Evolutionary conservation across 192 early-diverging fungal species (phyloP).

Genomic region (Borealophlyctis nickersoniae): DNA sequence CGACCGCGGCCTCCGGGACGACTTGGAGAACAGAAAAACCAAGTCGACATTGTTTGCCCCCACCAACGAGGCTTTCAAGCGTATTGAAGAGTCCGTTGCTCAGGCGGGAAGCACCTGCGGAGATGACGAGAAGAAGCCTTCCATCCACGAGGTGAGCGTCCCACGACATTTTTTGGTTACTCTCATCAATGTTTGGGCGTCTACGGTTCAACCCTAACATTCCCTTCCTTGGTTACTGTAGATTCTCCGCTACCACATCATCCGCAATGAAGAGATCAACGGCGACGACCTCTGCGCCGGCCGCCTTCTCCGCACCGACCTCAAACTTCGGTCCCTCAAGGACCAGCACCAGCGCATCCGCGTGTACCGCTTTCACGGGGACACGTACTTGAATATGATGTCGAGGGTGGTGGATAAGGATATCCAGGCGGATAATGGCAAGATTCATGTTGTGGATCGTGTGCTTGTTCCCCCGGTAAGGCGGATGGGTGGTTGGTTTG

Average conservation of each 20-base stretch:
- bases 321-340: conserved; percentile 20
- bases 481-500: not conserved
- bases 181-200: too few species aligned
- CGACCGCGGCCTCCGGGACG: conserved; percentile 32
- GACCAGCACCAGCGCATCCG: conserved; percentile 36
- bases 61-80: conserved; percentile 23
- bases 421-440: conserved; percentile 34
- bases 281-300: conserved; percentile 21
- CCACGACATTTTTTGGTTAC: too few species aligned
- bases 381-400: conserved; percentile 32
- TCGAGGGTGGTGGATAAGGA: conserved; percentile 16
- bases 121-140: too few species aligned
- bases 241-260: conserved; percentile 31
- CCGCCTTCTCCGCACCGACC: conserved; percentile 23
- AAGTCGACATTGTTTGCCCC: conserved; percentile 27
- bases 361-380: conserved; percentile 14
- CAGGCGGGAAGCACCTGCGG: too few species aligned
- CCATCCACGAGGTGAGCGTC: too few species aligned
- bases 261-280: conserved; percentile 18
- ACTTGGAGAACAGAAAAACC: conserved; percentile 19
- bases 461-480: conserved; percentile 21
- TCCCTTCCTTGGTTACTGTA: too few species aligned
- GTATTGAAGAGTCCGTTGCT: conserved; percentile 1
- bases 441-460: conserved; percentile 28
- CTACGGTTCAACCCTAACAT: too few species aligned